Conservation (phyloP, 768 basidiomycete genomes). For the Pleurotus djamor region DNA sequence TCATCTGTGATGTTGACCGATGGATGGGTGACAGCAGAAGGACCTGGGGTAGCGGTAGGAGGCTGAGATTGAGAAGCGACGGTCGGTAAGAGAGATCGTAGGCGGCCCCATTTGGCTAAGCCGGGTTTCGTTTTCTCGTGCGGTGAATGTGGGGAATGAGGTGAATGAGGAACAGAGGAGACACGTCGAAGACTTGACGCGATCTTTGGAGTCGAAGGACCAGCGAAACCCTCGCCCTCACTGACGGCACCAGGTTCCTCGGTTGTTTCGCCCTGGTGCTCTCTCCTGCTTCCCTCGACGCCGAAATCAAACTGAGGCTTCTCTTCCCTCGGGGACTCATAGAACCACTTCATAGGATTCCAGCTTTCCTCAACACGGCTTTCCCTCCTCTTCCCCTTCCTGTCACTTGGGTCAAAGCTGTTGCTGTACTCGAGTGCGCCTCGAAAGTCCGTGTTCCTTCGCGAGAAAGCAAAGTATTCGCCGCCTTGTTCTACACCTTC, state of each 20-base stretch:
- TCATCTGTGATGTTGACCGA: slow-evolving; percentile 80
- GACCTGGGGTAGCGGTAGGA: slow-evolving; percentile 28
- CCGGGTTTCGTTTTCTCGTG: slow-evolving; percentile 19
- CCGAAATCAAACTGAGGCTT: slow-evolving; percentile 29
- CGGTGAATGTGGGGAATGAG: slow-evolving; percentile 6
- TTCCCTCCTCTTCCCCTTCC: slow-evolving; percentile 54
- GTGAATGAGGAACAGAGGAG: slow-evolving; percentile 28
- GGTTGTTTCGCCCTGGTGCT: not conserved
- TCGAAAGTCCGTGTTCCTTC: slow-evolving; percentile 49
- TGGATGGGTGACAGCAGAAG: slow-evolving; percentile 48
- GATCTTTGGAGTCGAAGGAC: not conserved
- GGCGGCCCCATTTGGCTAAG: slow-evolving; percentile 54
- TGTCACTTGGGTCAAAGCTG: slow-evolving; percentile 41
- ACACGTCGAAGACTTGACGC: slow-evolving; percentile 21
- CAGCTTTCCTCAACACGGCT: slow-evolving; percentile 49
- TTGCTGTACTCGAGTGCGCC: slow-evolving; percentile 53
- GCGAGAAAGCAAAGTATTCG: slow-evolving; percentile 26
- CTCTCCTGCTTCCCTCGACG: slow-evolving; percentile 9
- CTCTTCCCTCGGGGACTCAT: slow-evolving; percentile 51
- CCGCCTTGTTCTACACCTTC: slow-evolving; percentile 31
- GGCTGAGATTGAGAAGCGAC: slow-evolving; percentile 32
- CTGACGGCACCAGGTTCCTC: not conserved
- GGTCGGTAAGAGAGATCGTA: slow-evolving; percentile 66
- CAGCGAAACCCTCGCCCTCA: not conserved
- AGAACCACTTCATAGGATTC: slow-evolving; percentile 54